Evolutionary conservation across 2,329 filamentous ascomycete genomes (phyloP).

Genomic region (Ceratocystiopsis sp.): DNA sequence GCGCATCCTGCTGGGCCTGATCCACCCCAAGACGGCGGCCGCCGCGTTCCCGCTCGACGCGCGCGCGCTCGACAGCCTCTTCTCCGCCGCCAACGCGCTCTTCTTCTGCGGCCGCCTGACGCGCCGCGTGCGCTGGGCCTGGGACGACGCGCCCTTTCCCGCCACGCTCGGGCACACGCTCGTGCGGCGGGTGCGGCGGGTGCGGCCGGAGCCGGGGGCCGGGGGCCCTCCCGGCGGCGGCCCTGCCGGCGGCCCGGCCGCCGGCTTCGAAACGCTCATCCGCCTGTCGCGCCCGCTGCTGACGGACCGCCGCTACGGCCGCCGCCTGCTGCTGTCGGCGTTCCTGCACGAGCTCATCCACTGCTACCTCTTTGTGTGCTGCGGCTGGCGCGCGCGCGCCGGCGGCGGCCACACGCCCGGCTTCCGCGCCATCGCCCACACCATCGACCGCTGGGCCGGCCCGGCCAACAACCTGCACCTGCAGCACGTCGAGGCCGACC

Average conservation of each 20-base stretch:
- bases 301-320: slow-evolving; percentile 36
- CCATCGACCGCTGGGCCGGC: slow-evolving; percentile 47
- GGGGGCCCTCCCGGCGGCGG: too few species aligned
- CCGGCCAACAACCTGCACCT: slow-evolving; percentile 31
- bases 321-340: slow-evolving; percentile 43
- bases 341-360: slow-evolving; percentile 52
- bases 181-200: slow-evolving; percentile 32
- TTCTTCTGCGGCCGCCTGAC: slow-evolving; percentile 42
- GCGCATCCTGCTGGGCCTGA: slow-evolving; percentile 39
- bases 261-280: slow-evolving; percentile 45
- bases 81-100: slow-evolving; percentile 42
- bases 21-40: slow-evolving; percentile 29
- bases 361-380: slow-evolving; percentile 46
- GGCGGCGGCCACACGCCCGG: slow-evolving; percentile 43
- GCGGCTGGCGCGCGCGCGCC: slow-evolving; percentile 37
- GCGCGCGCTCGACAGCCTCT: slow-evolving; percentile 37
- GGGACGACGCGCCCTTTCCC: slow-evolving; percentile 35
- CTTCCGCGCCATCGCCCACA: slow-evolving; percentile 38
- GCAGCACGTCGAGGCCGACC: slow-evolving; percentile 43
- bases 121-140: slow-evolving; percentile 44
- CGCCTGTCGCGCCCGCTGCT: slow-evolving; percentile 43
- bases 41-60: slow-evolving; percentile 38
- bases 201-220: too few species aligned
- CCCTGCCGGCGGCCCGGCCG: slow-evolving; percentile 14
- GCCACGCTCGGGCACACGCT: slow-evolving; percentile 43